Evolutionary conservation across 306 rosid genomes (phyloP).

Genomic region (Morella rubra): DNA sequence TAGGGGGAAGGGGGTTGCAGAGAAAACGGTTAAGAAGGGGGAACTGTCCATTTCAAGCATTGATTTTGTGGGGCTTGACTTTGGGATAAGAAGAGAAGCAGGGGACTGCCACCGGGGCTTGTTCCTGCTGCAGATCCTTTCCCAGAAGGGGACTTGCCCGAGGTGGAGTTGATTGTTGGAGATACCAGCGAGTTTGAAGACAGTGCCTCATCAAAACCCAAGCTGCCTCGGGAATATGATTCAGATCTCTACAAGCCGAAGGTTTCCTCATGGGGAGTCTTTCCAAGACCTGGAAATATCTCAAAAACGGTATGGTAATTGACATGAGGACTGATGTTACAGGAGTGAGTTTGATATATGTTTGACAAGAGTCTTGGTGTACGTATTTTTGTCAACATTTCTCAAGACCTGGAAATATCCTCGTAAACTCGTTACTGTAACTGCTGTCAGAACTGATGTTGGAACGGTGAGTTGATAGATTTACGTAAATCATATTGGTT

Average conservation of each 20-base stretch:
- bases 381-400: not conserved
- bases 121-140: slow-evolving; percentile 71
- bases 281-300: slow-evolving; percentile 87
- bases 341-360: not conserved
- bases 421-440: too few relatives aligned
- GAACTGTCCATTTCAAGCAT: slow-evolving; percentile 64
- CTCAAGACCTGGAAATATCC: too few relatives aligned
- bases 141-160: slow-evolving; percentile 48
- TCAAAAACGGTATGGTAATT: slow-evolving; percentile 68
- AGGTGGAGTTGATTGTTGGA: slow-evolving; percentile 85
- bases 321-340: slow-evolving; percentile 2
- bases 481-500: too few relatives aligned
- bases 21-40: slow-evolving; percentile 44
- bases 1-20: slow-evolving; percentile 26
- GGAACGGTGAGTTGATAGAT: too few relatives aligned
- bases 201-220: slow-evolving; percentile 30
- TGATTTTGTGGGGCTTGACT: slow-evolving; percentile 80
- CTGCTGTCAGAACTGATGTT: too few relatives aligned
- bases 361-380: not conserved
- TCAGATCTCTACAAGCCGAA: slow-evolving; percentile 72
- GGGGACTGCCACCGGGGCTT: slow-evolving; percentile 76
- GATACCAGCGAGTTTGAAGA: slow-evolving; percentile 55
- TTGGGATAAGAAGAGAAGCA: slow-evolving; percentile 74
- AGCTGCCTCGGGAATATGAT: slow-evolving; percentile 44
- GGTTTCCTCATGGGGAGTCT: slow-evolving; percentile 94